A percentile compares a stretch with the other conserved stretches of the same genome.
phyloP scores from a whole-genome alignment of 2,329 filamentous ascomycete genomes.

The Microcyclospora pomicola region DNA sequence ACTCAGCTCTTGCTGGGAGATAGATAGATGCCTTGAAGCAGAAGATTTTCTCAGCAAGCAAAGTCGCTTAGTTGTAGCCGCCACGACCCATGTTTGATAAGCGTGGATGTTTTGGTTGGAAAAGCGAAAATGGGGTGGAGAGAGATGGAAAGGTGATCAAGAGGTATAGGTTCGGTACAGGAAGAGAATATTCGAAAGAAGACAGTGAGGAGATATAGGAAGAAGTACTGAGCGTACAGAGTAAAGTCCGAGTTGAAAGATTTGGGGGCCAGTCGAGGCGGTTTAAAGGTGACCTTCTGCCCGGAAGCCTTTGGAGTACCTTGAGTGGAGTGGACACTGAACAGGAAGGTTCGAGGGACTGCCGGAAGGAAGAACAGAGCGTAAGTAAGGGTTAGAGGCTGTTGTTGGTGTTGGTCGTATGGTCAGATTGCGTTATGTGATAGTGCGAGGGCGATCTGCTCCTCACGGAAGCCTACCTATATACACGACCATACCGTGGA shows the following conservation, averaged over 20 bases:
- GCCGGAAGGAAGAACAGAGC: too few species aligned
- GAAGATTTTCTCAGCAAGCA: not conserved
- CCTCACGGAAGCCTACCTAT: too few species aligned
- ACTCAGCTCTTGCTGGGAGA: too few species aligned
- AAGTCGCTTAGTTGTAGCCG: slow-evolving; percentile 27
- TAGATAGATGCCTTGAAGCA: not conserved
- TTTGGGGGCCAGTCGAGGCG: not conserved
- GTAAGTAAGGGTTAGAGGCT: too few species aligned
- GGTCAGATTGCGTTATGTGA: too few species aligned
- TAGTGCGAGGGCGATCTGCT: too few species aligned
- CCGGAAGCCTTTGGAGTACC: too few species aligned
- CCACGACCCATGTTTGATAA: slow-evolving; percentile 24
- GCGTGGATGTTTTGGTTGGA: slow-evolving; percentile 4
- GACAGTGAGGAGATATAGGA: not conserved
- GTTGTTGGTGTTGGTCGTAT: too few species aligned
- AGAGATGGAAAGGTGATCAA: slow-evolving; percentile 2
- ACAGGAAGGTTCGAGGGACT: too few species aligned
- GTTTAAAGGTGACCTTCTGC: too few species aligned
- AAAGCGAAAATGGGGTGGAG: slow-evolving; percentile 5
- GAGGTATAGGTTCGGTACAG: not conserved
- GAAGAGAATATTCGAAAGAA: not conserved
- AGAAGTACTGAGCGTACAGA: slow-evolving; percentile 9
- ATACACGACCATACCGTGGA: too few species aligned
- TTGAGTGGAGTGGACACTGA: too few species aligned
- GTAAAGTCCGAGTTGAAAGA: slow-evolving; percentile 5